Evolutionary conservation across 2,329 filamentous ascomycete species (phyloP), one percentile per base, ranked within the genome.

Genomic region (Sporothrix globosa): DNA sequence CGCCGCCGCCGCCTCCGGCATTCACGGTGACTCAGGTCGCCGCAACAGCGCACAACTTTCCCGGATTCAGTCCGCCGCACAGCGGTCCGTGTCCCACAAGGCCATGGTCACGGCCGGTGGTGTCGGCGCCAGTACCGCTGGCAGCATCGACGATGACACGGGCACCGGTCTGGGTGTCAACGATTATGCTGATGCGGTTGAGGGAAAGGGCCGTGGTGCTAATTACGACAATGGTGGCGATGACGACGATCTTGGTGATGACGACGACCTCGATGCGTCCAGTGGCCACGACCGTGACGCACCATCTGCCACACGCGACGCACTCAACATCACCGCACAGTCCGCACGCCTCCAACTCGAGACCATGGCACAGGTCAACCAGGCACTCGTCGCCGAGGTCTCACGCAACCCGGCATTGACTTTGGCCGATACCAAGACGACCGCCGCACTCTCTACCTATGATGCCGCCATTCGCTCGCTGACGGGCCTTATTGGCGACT

Each of bases 261-360:
- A 97, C 65, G 92, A 95, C 34, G 91, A 92, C 71, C 89, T 88
- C 56, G 93, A 97, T 75, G 92, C 92, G 73, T 90, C 87, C 48
- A 97, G 93, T 76, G 91, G 90, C 68, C 68, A 48, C 14, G 73
- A 72, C 7, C 90, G 88, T 71, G 92, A 96, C 73, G 82, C 89
- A 46, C 88, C 88, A 10, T 87, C 90, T 0, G 88, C 89, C 46
- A 94, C 88, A 77, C 97, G 97, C 77, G 96, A 99, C 78, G 94
- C 96, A 1, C 94, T 98, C 80, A 95, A 95, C 78, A 98, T 99
- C 76, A 97, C 95, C 3, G 96, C 96, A 0, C 95, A 98, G 79
- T 98, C 96, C 17, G 93, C 93, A 13, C 95, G 92, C 78, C 82
- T 98, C 44, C 96, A 99, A 79, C 87, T 99, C 5, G 95, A 98